Evolutionary conservation across 2,329 filamentous ascomycete genomes (phyloP), one percentile per base, ranked within the genome.

Genomic region (Periconia sp.): DNA sequence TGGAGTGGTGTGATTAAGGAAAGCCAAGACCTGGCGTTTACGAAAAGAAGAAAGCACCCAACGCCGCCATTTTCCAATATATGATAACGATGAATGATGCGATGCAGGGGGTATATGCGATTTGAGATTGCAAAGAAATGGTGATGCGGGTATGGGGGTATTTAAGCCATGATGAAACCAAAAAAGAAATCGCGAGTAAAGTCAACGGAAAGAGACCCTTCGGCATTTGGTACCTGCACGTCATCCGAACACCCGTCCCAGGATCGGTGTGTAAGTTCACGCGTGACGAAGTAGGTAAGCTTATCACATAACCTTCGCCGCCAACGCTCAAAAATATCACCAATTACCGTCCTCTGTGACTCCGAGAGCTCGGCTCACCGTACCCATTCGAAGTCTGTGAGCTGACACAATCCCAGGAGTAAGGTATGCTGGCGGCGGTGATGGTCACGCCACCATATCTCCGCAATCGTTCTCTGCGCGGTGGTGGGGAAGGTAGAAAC

Each of bases 391-490:
- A 70, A 20, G 66, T 66, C 47, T 72, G 68, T 33, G 68, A 70
- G 52, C 64, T 70, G 33, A 74, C 60, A 44, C 71, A 73, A 49
- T 73, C 69, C 71, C 71, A 74, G 23, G 69, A 66, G 47, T 72
- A 74, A 2, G 70, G 71, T 13, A 73, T 68, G 14, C 63, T 58
- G 11, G 60, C 62, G 1, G 69, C 64, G 1, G 69, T 66, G 18
- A 73, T 62, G 1, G 64, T 50, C 14, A 71, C 61, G 0, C 69
- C 70, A 27, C 71, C 67, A 17, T 70, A 71, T 6, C 69, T 57
- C 44, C 68, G 57, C 52, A 73, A 45, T 31, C 70, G 60, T n/a
- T 70, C 64, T 30, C 65, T 56, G 18, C 65, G 56, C 15, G 68
- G 68, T 14, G 70, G 70, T 30, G 71, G 69, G 11, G 71, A 70